Evolutionary conservation across 2,329 filamentous ascomycete genomes (phyloP), one percentile per base, ranked within the genome.

Genomic region (Apiospora pterosperma): DNA sequence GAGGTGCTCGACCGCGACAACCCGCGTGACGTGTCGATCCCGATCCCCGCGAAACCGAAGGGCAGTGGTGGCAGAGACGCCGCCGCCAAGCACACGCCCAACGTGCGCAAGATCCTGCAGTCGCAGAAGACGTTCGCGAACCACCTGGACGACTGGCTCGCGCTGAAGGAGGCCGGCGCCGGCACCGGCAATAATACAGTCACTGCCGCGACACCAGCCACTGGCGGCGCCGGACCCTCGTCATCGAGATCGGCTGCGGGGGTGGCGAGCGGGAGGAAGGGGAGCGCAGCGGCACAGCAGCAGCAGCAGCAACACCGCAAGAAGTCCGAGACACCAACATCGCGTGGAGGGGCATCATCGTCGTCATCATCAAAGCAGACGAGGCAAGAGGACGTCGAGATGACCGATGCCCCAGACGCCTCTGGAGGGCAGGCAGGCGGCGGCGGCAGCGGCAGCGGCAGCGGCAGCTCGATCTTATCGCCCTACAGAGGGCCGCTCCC

Each of bases 101-200:
- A 87, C 69, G 90, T 93, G 31, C 87, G 92, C 70, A 90, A 90
- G 78, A 93, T 96, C 67, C 81, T 96, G 64, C 88, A 90, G 69
- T 92, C 90, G 31, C 90, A 93, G 74, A 93, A 95, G 80, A 93
- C 91, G 3, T 95, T 95, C 76, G 87, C 88, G 67, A 93, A 96
- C 78, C 90, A 95, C 75, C 84, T 95, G 59, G 90, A 92, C 70
- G 92, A 96, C 75, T 92, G 90, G 75, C 84, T 91, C 70, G 92
- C 92, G 10, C 80, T 88, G 70, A 78, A 76, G 76, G 73, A 64
- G 76, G 76, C 64, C 68, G 44, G 63, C 41, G 48, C 12, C 38
- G 21, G 10, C 23, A 12, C 44, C 16, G 42, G 42, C 21, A 52
- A 34, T 11, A 52, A 34, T 11, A 42, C 60, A 2, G 19, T 62